These are phyloP conservation scores for Cordyceps tenuipes DNA, from an alignment of 2,329 filamentous ascomycete species.

Conservation along the genomic window DNA sequence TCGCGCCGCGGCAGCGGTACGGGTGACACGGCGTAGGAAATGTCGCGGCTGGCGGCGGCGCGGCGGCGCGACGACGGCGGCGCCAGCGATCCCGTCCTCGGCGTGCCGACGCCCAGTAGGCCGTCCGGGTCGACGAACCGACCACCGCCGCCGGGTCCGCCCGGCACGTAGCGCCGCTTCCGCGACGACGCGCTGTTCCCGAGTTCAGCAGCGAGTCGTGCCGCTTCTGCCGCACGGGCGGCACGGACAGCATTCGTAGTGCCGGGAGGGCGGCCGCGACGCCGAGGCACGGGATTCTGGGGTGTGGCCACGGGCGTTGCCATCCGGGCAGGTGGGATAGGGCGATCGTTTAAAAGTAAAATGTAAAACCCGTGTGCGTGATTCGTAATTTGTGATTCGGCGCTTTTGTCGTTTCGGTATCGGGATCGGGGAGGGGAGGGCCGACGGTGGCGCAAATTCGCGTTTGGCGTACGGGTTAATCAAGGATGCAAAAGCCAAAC, in stretches of 20 bases:
- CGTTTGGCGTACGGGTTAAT: constrained; percentile 1
- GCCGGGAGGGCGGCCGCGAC: constrained; percentile 39
- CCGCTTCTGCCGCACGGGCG: constrained; percentile 30
- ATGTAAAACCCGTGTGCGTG: background rate
- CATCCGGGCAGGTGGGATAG: background rate
- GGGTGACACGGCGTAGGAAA: constrained; percentile 26
- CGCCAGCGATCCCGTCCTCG: constrained; percentile 31
- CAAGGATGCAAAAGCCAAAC: background rate
- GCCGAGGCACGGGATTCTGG: constrained; percentile 32
- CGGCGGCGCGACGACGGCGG: constrained; percentile 19
- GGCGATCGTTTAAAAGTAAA: too few relatives aligned
- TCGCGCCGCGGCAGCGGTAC: constrained; percentile 47
- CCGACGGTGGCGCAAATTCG: background rate
- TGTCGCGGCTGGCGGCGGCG: constrained; percentile 32
- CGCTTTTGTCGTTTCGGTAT: background rate
- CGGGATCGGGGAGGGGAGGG: background rate
- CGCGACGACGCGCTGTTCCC: constrained; percentile 57
- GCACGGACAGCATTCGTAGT: constrained; percentile 34
- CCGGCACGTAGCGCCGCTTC: constrained; percentile 71
- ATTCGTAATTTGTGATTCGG: background rate
- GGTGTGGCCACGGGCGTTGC: constrained; percentile 30
- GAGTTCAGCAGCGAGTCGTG: constrained; percentile 23
- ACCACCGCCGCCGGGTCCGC: constrained; percentile 77
- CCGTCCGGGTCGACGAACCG: constrained; percentile 69
- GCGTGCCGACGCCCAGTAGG: constrained; percentile 41